Evolutionary conservation across 2,329 filamentous ascomycete species (phyloP).

Genomic region (Pyrenochaeta sp.): DNA sequence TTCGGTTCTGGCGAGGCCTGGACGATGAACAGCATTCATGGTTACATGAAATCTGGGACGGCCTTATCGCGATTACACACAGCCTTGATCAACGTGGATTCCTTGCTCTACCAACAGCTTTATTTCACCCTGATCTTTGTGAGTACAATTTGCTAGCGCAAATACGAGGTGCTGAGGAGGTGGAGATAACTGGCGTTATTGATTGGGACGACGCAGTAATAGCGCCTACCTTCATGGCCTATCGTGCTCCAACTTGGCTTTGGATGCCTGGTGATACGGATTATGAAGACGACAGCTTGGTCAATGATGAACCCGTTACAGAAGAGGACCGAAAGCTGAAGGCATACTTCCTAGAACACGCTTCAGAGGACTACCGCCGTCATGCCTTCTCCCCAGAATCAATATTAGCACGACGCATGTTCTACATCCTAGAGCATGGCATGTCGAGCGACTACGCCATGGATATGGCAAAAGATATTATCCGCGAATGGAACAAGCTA

Average conservation of each 20-base stretch:
- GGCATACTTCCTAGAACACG: constrained; percentile 31
- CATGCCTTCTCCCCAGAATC: constrained; percentile 35
- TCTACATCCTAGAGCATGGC: constrained; percentile 8
- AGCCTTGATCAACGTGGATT: constrained; percentile 18
- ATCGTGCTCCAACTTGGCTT: constrained; percentile 40
- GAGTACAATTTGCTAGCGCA: constrained; percentile 39
- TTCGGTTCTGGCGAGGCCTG: constrained; percentile 10
- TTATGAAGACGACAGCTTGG: constrained; percentile 27
- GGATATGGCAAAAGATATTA: constrained; percentile 4
- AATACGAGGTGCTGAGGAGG: constrained; percentile 3
- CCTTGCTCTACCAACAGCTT: constrained; percentile 14
- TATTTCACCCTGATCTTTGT: constrained; percentile 35
- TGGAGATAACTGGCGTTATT: constrained; percentile 33
- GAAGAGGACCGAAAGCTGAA: constrained; percentile 29
- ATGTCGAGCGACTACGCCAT: not conserved
- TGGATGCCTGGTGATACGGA: constrained; percentile 30
- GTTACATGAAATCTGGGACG: constrained; percentile 17
- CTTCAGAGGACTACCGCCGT: constrained; percentile 27
- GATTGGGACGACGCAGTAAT: constrained; percentile 47
- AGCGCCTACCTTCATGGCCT: constrained; percentile 41
- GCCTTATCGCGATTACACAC: constrained; percentile 8
- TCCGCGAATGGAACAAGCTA: constrained; percentile 12
- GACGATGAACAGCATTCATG: not conserved
- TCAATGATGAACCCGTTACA: constrained; percentile 10
- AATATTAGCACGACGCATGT: constrained; percentile 22